Evolutionary conservation across 2,329 filamentous ascomycete genomes (phyloP), one percentile per base, ranked within the genome.

Genomic region (Microcyclosporella mali): DNA sequence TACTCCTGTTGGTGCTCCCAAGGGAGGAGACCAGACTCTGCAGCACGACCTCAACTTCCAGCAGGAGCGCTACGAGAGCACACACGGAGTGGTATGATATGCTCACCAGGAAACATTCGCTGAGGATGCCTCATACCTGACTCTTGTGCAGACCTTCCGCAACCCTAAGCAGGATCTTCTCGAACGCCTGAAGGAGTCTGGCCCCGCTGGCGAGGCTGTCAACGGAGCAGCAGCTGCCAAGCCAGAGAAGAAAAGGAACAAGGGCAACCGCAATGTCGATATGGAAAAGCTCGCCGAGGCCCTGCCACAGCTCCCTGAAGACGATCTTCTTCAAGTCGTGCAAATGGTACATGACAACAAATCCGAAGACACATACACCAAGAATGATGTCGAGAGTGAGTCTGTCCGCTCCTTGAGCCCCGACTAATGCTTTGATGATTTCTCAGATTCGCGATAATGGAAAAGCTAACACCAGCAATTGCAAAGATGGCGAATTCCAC

Each of bases 321-420:
- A 98, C 55, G 90, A 97, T 60, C 72, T 98, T 32, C 74, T 98
- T 49, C 86, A 92, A 56, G 88, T 97, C 17, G 94, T 98, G 48
- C 90, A 97, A 70, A 84, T 98, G 79, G 90, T 98, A 50, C 92
- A 97, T 66, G 92, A 98, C 69, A 87, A 95, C 70, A 97, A 97
- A 74, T 82, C 80, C 1, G 79, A 87, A 4, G 88, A 95, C 52
- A 95, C 90, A 1, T 97, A 95, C 69, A 94, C 90, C 37, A 89
- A 94, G 71, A 97, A 95, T 58, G 94, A 98, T 66, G 79, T 95
- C 45, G 92, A 98, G 60, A 85, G 88, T 94, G 28, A 56, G 57
- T 58, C 12, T 39, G 14, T 12, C 16, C 18, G 25, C 12, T 28
- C 14, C 29, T 21, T 32, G 17, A 27, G 29, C 18, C 10, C 37